Base-by-base conservation (phyloP, 2,329 filamentous ascomycete genomes). In the Scedosporium aurantiacum region DNA sequence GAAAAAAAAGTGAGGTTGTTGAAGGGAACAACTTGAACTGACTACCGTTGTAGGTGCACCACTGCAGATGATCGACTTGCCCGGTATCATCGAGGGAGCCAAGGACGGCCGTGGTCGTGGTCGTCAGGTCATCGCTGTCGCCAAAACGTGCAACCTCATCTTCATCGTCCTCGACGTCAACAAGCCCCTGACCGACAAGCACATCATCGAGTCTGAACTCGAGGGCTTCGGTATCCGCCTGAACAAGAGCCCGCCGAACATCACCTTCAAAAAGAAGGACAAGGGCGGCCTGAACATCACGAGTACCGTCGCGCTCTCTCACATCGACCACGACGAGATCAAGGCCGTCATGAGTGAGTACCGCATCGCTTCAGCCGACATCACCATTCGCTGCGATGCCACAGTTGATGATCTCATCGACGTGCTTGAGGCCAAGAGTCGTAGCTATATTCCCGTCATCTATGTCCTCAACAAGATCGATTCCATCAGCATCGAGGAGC, bases 391-490 rank as follows among this genome's bases (percentile, higher is more conserved):
- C 66, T 99, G 94, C 75, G 94, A 99, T 74, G 94, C 94, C 62
- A 99, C 94, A 1, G 86, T 99, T 65, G 94, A 99, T 75, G 94
- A 99, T 74, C 76, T 99, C 66, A 99, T 99, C 71, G 94, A 99
- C 74, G 78, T 99, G 21, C 83, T 99, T 55, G 94, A 99, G 75
- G 93, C 93, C 56, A 96, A 90, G 80, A 91, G 88, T 72, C 84
- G 94, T 75, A 91, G 90, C 72, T 99, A 99, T 73, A 97, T 99
- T 66, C 94, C 94, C n/a, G 94, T 97, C 65, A 90, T 99, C 61
- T 99, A 99, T 77, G 94, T 95, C 50, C 82, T 99, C 69, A 99
- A 99, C 83, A 99, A 99, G 80, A 99, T 99, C 68, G 94, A 99
- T 75, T 86, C 92, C 61, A 97, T 99, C 73, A 93, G 90, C 59